Conservation (phyloP, 306 rosid genomes). For the Lathyrus oleraceus region DNA sequence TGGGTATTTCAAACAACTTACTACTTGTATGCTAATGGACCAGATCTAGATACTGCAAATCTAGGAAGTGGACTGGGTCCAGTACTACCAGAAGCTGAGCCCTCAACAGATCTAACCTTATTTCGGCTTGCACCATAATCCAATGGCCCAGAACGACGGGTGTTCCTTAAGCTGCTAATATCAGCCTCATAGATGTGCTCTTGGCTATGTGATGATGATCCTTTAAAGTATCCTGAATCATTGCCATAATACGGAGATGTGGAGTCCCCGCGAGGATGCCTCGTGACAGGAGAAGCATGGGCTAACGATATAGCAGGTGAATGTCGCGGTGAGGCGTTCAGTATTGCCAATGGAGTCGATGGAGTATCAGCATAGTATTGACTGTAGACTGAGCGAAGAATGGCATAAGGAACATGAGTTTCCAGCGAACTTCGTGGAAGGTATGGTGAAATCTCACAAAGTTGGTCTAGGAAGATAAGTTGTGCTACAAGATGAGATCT, state of each 20-base stretch:
- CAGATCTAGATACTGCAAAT: conserved; percentile 97
- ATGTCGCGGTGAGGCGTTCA: conserved; percentile 74
- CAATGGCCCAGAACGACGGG: conserved; percentile 88
- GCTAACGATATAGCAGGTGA: conserved; percentile 71
- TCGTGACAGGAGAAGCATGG: conserved; percentile 72
- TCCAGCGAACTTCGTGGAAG: conserved; percentile 92
- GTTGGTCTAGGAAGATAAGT: conserved; percentile 91
- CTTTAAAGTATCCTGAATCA: conserved; percentile 73
- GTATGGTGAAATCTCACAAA: conserved; percentile 86
- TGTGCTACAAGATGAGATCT: conserved; percentile 93
- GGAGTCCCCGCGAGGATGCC: conserved; percentile 72
- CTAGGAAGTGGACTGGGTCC: conserved; percentile 96
- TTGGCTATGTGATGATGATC: conserved; percentile 67
- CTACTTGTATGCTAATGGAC: conserved; percentile 91
- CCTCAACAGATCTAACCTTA: conserved; percentile 58
- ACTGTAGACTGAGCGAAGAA: conserved; percentile 87
- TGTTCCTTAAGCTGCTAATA: conserved; percentile 52
- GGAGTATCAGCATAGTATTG: conserved; percentile 87
- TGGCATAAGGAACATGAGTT: conserved; percentile 78
- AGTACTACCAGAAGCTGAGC: conserved; percentile 80
- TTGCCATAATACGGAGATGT: conserved; percentile 63
- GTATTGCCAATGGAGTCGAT: conserved; percentile 62
- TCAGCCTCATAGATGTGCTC: conserved; percentile 58
- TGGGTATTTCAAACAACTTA: conserved; percentile 12
- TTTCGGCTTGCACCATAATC: conserved; percentile 78